A percentile compares a stretch with the other conserved stretches of the same genome.
These are phyloP conservation scores for Phaeotremella fagi DNA, from an alignment of 768 basidiomycete genomes.

Conservation along the genomic window DNA sequence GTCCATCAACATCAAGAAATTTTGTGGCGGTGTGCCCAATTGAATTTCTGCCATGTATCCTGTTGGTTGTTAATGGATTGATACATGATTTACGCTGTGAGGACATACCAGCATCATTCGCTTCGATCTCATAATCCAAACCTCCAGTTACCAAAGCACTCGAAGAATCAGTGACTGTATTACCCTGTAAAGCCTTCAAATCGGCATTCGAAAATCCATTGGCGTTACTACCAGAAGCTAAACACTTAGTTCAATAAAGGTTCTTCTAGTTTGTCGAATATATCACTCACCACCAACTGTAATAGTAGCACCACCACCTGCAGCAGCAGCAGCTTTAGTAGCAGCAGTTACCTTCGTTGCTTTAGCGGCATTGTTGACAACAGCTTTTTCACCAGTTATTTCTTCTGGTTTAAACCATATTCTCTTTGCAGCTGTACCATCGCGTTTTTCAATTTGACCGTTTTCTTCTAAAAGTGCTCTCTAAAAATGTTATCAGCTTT, in stretches of 20 bases:
- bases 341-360: background rate
- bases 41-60: slow-evolving; percentile 53
- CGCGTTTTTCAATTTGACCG: slow-evolving; percentile 4
- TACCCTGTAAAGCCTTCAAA: slow-evolving; percentile 4
- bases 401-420: slow-evolving; percentile 1
- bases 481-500: background rate
- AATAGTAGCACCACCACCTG: background rate
- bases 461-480: background rate
- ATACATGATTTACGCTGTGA: background rate
- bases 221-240: slow-evolving; percentile 22
- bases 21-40: slow-evolving; percentile 62
- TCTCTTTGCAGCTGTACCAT: slow-evolving; percentile 2
- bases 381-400: background rate
- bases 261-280: background rate
- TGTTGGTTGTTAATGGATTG: background rate
- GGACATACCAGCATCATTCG: slow-evolving; percentile 50
- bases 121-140: slow-evolving; percentile 55
- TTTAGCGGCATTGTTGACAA: background rate
- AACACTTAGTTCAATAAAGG: too few relatives aligned
- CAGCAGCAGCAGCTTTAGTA: background rate
- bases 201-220: slow-evolving; percentile 20
- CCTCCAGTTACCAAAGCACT: slow-evolving; percentile 12
- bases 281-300: slow-evolving; percentile 3
- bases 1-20: slow-evolving; percentile 63
- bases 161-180: slow-evolving; percentile 6